Evolutionary conservation across 805 yeast genomes (phyloP), one percentile per base, ranked within the genome.

Genomic region (Grigorovia humatica): DNA sequence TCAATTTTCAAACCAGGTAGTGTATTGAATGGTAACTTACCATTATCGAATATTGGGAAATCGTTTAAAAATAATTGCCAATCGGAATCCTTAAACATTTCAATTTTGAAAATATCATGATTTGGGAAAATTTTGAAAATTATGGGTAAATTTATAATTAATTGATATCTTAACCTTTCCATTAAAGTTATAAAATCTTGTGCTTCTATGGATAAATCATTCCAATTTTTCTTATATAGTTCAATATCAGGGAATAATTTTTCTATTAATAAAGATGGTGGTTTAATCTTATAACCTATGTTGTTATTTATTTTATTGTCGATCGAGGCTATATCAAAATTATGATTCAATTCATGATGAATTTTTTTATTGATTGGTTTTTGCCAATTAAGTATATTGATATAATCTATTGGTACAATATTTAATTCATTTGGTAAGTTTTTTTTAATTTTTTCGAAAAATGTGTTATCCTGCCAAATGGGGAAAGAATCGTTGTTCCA

Each of bases 211-310:
- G 57, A 46, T 53, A 64, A 47, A 23, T 53, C 48, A 32, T 29
- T 30, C 18, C 41, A 51, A 23, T 59, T 56, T 40, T 42, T 35
- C 35, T 54, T 57, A 45, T 59, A 62, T 23, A 52, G 51, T 50
- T 64, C 68, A 29, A 64, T 52, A 47, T 65, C 69, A 8, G 68
- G 68, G 52, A 65, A 65, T 12, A 65, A 32, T 51, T 62, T 63
- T n/a, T 55, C 56, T 5, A 45, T 9, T 17, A 64, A 43, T 12
- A 53, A 51, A 2, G 51, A 30, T 3, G 64, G 61, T 30, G 59
- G 55, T 11, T 15, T 19, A 9, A 48, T 29, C 19, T 44, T 44
- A 27, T 20, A 41, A 43, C 29, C 50, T 9, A 18, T 9, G 32
- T 30, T 45, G 9, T 38, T 30, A 18, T 32, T 32, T 2, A 17